Percentiles rank a stretch among this genome's conserved stretches.
Conservation (phyloP, 2,329 filamentous ascomycete species). For the Colletotrichum cuscutae region DNA sequence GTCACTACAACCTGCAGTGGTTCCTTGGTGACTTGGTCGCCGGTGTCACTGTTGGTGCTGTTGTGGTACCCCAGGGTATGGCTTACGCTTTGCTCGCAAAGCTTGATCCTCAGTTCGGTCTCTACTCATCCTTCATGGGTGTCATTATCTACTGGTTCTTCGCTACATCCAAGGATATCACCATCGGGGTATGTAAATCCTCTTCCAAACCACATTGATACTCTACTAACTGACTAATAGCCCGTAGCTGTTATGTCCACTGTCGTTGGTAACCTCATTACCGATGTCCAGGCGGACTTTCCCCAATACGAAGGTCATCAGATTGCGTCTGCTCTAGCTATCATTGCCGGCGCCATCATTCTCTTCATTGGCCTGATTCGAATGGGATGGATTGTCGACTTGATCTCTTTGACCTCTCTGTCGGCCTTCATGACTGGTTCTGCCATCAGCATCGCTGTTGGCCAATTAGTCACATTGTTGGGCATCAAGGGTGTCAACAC, state of each 20-base stretch:
- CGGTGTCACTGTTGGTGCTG: constrained; percentile 68
- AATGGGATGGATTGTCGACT: constrained; percentile 89
- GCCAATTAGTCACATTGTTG: constrained; percentile 85
- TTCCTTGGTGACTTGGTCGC: constrained; percentile 88
- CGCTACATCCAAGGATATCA: constrained; percentile 98
- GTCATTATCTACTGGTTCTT: constrained; percentile 98
- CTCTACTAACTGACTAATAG: constrained; percentile 50
- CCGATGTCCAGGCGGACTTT: constrained; percentile 65
- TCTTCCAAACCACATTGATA: background rate
- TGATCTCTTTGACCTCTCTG: constrained; percentile 90
- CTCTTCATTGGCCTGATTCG: constrained; percentile 81
- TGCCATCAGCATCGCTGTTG: constrained; percentile 85
- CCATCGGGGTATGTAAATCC: constrained; percentile 78
- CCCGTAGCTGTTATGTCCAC: constrained; percentile 97
- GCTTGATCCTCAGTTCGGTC: constrained; percentile 83
- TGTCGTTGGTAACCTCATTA: constrained; percentile 84
- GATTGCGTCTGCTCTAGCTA: constrained; percentile 81
- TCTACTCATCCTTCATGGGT: constrained; percentile 97
- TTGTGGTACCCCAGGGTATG: constrained; percentile 96
- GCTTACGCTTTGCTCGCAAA: constrained; percentile 89
- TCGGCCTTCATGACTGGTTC: constrained; percentile 98
- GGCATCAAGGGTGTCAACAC: constrained; percentile 81
- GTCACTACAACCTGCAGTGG: constrained; percentile 90
- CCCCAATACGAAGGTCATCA: constrained; percentile 71
- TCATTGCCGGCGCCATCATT: constrained; percentile 83